These are phyloP conservation scores for Prosopis cineraria DNA, from an alignment of 306 rosid species.

Conservation along the genomic window DNA sequence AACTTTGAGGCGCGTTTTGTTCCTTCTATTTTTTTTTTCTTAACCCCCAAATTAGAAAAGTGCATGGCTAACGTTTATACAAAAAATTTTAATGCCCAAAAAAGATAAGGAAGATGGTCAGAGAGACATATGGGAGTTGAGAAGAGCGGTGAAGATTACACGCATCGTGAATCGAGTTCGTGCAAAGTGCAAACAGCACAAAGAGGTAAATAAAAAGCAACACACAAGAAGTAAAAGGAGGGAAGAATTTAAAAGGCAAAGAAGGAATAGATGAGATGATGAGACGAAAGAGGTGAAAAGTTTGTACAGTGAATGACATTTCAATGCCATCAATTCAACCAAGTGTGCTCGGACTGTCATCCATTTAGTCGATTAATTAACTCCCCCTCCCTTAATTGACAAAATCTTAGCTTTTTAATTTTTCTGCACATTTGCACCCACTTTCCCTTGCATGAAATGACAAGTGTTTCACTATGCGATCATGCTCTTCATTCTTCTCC, in stretches of 20 bases:
- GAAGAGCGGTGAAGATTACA: constrained; percentile 31
- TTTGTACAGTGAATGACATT: constrained; percentile 46
- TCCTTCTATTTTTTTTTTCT: not conserved
- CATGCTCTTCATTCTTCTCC: constrained; percentile 53
- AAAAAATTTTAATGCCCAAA: not conserved
- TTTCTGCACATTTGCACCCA: constrained; percentile 54
- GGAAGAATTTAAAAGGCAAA: constrained; percentile 28
- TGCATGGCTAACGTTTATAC: not conserved
- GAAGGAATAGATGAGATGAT: constrained; percentile 10
- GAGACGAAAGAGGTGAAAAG: constrained; percentile 41
- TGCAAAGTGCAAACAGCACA: constrained; percentile 49
- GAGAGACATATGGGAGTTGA: constrained; percentile 27
- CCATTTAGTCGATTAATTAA: constrained; percentile 45
- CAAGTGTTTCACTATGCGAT: constrained; percentile 58
- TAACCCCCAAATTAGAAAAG: not conserved
- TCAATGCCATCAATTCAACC: constrained; percentile 58
- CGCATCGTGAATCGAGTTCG: constrained; percentile 34
- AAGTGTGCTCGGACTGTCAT: constrained; percentile 74
- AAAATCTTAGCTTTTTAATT: constrained; percentile 45
- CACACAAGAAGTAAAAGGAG: constrained; percentile 10
- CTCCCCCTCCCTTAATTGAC: constrained; percentile 17
- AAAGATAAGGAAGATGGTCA: not conserved
- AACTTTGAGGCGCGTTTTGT: not conserved
- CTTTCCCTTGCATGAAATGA: constrained; percentile 74
- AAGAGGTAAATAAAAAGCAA: constrained; percentile 17